Conservation (phyloP, 768 basidiomycete genomes). For the Nidularia pulvinata region DNA sequence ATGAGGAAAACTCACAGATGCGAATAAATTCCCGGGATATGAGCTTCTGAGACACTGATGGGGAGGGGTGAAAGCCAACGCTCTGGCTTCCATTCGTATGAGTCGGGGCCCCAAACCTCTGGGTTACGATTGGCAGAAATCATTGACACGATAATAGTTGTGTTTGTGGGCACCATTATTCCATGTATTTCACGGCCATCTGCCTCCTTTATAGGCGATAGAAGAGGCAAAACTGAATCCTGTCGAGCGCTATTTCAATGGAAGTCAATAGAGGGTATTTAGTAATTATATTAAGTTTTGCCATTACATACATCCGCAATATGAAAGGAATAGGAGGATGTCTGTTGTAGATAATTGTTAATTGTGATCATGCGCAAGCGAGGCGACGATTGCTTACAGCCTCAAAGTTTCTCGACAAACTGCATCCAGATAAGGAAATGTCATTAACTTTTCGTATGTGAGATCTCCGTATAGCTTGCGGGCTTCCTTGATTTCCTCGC, state of each 20-base stretch:
- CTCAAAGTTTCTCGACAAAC: conserved; percentile 36
- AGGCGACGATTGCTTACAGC: conserved; percentile 19
- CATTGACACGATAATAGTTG: conserved; percentile 33
- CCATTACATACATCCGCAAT: conserved; percentile 9
- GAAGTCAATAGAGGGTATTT: background rate
- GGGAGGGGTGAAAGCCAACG: conserved; percentile 43
- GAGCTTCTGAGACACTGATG: conserved; percentile 27
- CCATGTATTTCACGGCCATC: conserved; percentile 33
- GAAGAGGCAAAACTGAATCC: conserved; percentile 40
- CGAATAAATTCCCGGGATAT: conserved; percentile 44
- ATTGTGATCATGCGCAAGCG: background rate
- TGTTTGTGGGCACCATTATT: conserved; percentile 35
- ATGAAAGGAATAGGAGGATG: conserved; percentile 13
- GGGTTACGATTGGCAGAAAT: conserved; percentile 34
- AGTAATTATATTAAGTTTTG: background rate
- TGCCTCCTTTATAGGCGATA: conserved; percentile 26
- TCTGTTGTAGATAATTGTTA: conserved; percentile 2
- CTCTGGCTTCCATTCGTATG: conserved; percentile 50
- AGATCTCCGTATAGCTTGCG: conserved; percentile 18
- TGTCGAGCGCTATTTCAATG: conserved; percentile 23
- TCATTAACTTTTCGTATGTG: conserved; percentile 31
- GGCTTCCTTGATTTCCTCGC: conserved; percentile 28
- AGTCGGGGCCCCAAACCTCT: conserved; percentile 45
- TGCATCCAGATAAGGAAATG: conserved; percentile 33
- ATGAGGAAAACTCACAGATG: too few species aligned